Evolutionary conservation across 164 flowering plant genomes (phyloP).

Genomic region (Tinospora cordifolia): DNA sequence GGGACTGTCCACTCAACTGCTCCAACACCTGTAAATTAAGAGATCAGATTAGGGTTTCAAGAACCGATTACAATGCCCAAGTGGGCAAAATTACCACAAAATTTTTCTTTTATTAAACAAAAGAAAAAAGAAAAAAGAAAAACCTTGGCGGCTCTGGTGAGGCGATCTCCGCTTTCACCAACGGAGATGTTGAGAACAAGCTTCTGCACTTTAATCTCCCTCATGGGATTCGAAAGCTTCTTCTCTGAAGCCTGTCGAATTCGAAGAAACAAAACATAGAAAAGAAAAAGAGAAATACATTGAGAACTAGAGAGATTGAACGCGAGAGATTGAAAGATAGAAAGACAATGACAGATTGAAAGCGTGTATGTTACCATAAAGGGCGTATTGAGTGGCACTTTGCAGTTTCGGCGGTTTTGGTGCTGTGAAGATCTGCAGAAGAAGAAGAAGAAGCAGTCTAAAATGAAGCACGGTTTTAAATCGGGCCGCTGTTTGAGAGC

Average conservation of each 20-base stretch:
- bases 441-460: background rate
- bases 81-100: background rate
- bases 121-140: no score
- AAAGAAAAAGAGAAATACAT: background rate
- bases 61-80: background rate
- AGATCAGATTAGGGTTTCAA: background rate
- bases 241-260: constrained; percentile 7
- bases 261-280: background rate
- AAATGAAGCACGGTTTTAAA: background rate
- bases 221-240: constrained; percentile 14
- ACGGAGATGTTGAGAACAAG: constrained; percentile 24
- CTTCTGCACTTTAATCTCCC: constrained; percentile 17
- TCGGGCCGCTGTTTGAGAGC: no score
- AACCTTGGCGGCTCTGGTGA: constrained; percentile 14
- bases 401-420: no score
- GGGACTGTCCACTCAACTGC: constrained; percentile 48
- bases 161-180: constrained; percentile 19
- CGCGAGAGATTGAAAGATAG: background rate
- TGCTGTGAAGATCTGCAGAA: background rate
- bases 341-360: background rate
- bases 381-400: no score
- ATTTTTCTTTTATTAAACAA: no score
- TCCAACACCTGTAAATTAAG: constrained; percentile 36
- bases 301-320: background rate
- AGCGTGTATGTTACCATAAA: no score